Base-by-base conservation (phyloP, 176 grass and related monocot genomes). In the Aegilops umbellulata region DNA sequence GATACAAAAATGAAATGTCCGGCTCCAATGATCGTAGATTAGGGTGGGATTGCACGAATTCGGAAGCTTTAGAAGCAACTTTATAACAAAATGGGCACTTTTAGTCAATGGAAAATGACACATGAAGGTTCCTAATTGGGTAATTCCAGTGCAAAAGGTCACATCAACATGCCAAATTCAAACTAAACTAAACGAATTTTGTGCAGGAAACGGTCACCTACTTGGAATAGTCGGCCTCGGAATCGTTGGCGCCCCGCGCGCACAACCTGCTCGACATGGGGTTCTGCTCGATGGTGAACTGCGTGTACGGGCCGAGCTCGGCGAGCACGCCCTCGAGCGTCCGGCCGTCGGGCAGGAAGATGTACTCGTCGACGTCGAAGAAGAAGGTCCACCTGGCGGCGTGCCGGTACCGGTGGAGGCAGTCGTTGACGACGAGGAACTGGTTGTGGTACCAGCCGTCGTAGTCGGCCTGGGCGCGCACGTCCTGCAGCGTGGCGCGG, bases 251-350 rank as follows among this genome's bases (percentile, higher is more conserved):
- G 57, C 89, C 81, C 60, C 83, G 91, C 24, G 85, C 86, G 23
- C 95, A 97, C 61, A 97, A 42, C 69, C 80, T 93, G 88, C 93
- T 97, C 11, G 92, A 93, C 93, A 97, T 97, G 10, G 95, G 95
- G 46, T 97, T 95, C 82, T 97, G 95, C 78, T 97, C 95, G 17
- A 97, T 97, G 27, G 95, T 97, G 90, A 97, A 97, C 85, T 97
- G 95, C 25, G 95, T 95, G 84, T 88, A 97, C 1, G 89, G 88
- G 5, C 81, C 87, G 26, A 97, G 88, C 58, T 95, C 83, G 11
- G 63, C 78, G 36, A 97, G 90, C 2, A 97, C 95, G 4, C 29
- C 60, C 60, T 90, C 80, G 7, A 97, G 84, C 67, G 42, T 80
- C 2, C 89, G 51, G 0, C 93, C 93, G 10, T 87, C 71, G 0